Evolutionary conservation across 2,329 filamentous ascomycete genomes (phyloP).

Genomic region (Grosmannia serpens): DNA sequence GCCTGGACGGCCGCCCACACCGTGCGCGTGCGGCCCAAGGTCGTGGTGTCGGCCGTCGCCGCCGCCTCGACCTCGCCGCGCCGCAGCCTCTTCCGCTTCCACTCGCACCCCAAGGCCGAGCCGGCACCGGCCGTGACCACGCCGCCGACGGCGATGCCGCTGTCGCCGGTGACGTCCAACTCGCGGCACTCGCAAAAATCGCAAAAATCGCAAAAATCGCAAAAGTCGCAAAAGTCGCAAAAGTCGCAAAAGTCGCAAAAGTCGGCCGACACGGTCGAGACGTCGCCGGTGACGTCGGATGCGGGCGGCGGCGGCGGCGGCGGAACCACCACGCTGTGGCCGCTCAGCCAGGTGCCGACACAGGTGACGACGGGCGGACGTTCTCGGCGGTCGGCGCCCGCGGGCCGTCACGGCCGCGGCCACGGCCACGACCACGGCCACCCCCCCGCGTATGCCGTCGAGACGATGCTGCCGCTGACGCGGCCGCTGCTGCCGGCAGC

Average conservation of each 20-base stretch:
- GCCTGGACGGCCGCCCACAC: constrained; percentile 73
- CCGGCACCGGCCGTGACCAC: neutral
- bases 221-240: constrained; percentile 12
- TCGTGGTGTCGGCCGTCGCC: constrained; percentile 18
- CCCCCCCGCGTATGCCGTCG: constrained; percentile 33
- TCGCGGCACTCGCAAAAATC: constrained; percentile 13
- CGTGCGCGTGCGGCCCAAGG: constrained; percentile 40
- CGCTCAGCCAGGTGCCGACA: neutral
- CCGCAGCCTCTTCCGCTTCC: constrained; percentile 38
- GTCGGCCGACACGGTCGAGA: constrained; percentile 20
- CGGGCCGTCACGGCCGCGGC: neutral
- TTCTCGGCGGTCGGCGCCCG: neutral
- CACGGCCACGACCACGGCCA: neutral
- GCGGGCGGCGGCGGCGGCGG: constrained; percentile 6
- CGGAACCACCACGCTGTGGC: neutral
- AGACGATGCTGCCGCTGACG: constrained; percentile 59
- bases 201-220: constrained; percentile 8
- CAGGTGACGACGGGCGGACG: neutral
- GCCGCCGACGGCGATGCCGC: constrained; percentile 1
- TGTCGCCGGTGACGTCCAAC: constrained; percentile 18
- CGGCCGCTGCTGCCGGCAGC: constrained; percentile 59
- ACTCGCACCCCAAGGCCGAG: constrained; percentile 19
- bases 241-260: constrained; percentile 12
- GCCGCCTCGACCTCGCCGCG: constrained; percentile 24
- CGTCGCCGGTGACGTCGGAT: constrained; percentile 32